Percentiles rank a stretch among this genome's conserved stretches.
phyloP scores from a whole-genome alignment of 164 flowering plant species.

The Chimonanthus salicifolius region DNA sequence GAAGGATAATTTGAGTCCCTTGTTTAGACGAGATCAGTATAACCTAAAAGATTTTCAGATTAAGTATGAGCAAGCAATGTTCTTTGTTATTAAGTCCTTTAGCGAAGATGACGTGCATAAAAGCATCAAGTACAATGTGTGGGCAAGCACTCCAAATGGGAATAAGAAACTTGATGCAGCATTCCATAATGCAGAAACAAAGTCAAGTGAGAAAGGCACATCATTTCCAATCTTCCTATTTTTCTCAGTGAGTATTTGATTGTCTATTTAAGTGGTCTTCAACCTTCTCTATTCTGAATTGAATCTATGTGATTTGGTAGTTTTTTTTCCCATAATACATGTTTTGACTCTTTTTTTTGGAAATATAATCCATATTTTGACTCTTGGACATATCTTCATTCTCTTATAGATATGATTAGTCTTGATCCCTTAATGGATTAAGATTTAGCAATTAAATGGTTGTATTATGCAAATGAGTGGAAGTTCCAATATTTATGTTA shows the following conservation, averaged over 20 bases:
- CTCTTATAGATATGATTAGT: not conserved
- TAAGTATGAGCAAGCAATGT: conserved; percentile 61
- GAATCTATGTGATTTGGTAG: not conserved
- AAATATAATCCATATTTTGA: not conserved
- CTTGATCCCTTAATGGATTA: not conserved
- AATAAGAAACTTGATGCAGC: conserved; percentile 79
- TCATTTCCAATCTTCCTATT: conserved; percentile 76
- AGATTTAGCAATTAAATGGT: not conserved
- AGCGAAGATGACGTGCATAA: conserved; percentile 85
- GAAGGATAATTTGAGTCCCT: conserved; percentile 24
- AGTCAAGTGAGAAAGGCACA: conserved; percentile 27
- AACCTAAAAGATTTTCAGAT: conserved; percentile 55
- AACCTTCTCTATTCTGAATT: not conserved
- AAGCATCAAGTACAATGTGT: conserved; percentile 70
- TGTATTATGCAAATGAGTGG: not conserved
- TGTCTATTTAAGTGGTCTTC: not conserved
- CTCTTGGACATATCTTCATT: not conserved
- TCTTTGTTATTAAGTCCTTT: conserved; percentile 75
- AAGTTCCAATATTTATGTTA: not conserved
- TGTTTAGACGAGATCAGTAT: conserved; percentile 42
- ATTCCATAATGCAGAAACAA: conserved; percentile 47
- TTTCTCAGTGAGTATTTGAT: conserved; percentile 48
- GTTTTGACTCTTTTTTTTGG: not conserved
- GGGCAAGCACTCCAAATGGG: conserved; percentile 85
- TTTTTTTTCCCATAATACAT: no score